phyloP scores from a whole-genome alignment of 177 flowering plant genomes.

The Vitis hybrid region DNA sequence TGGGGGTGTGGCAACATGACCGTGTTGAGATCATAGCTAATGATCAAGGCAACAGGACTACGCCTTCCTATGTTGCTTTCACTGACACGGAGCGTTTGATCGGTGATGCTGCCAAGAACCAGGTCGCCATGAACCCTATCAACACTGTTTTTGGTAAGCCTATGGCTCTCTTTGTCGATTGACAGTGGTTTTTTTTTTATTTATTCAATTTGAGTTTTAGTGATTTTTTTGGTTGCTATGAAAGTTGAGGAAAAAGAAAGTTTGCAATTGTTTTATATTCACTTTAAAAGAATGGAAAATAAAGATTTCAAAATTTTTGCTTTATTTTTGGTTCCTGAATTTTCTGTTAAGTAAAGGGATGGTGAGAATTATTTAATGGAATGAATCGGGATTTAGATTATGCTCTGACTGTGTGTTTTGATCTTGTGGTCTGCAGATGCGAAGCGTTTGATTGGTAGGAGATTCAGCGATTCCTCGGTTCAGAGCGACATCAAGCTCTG shows the following conservation, averaged over 20 bases:
- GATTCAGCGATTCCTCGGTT: slow-evolving; percentile 47
- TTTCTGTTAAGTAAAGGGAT: background rate
- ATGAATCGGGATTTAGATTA: no score
- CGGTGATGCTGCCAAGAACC: slow-evolving; percentile 42
- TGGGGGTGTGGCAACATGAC: slow-evolving; percentile 59
- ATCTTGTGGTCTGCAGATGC: slow-evolving; percentile 36
- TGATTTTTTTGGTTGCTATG: background rate
- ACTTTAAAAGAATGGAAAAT: no score
- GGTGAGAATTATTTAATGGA: no score
- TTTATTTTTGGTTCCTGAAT: no score
- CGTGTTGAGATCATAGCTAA: slow-evolving; percentile 57
- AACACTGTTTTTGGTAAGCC: slow-evolving; percentile 51
- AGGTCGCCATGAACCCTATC: slow-evolving; percentile 55
- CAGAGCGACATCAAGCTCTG: slow-evolving; percentile 52
- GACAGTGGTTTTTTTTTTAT: background rate
- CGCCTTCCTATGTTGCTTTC: slow-evolving; percentile 54
- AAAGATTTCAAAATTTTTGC: no score
- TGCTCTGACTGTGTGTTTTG: background rate
- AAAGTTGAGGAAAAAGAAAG: background rate
- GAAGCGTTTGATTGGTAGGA: slow-evolving; percentile 53
- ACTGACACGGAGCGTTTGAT: slow-evolving; percentile 26
- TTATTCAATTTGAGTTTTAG: background rate
- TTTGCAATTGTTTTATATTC: no score
- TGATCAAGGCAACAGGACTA: slow-evolving; percentile 53
- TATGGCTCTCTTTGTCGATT: background rate